Evolutionary conservation across 2,329 filamentous ascomycete genomes (phyloP).

Genomic region (Pseudodiploospora longispora): DNA sequence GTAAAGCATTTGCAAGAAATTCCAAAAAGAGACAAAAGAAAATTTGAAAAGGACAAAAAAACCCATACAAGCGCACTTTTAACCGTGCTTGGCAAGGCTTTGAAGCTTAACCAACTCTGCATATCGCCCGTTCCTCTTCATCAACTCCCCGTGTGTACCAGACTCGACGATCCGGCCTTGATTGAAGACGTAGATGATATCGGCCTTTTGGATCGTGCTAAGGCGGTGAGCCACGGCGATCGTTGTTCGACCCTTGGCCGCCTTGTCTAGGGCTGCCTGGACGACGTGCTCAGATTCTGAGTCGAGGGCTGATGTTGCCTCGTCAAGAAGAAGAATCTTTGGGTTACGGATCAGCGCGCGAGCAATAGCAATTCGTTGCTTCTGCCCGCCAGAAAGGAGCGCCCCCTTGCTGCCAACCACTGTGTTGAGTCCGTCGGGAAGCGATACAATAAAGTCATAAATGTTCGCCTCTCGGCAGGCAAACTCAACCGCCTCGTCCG

Average conservation of each 20-base stretch:
- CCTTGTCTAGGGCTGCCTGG: constrained; percentile 19
- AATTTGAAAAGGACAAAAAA: constrained; percentile 1
- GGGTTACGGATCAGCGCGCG: constrained; percentile 9
- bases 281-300: constrained; percentile 8
- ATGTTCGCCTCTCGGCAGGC: constrained; percentile 89
- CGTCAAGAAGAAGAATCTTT: constrained; percentile 7
- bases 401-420: constrained; percentile 33
- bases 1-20: too few relatives aligned
- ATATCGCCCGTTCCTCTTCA: constrained; percentile 63
- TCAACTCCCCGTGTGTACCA: constrained; percentile 69
- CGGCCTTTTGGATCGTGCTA: constrained; percentile 88
- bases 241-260: constrained; percentile 9
- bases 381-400: constrained; percentile 8
- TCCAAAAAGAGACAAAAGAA: too few relatives aligned
- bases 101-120: constrained; percentile 74
- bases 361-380: constrained; percentile 9
- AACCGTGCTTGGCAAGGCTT: constrained; percentile 55
- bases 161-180: constrained; percentile 78
- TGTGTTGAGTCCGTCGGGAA: constrained; percentile 38
- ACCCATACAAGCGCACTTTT: constrained; percentile 9
- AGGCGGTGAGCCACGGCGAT: constrained; percentile 41
- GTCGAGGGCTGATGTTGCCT: constrained; percentile 8
- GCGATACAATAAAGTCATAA: constrained; percentile 80
- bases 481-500: constrained; percentile 64
- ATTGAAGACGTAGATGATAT: constrained; percentile 95